Conservation (phyloP, 73 alveolate species). For the Stentor coeruleus region DNA sequence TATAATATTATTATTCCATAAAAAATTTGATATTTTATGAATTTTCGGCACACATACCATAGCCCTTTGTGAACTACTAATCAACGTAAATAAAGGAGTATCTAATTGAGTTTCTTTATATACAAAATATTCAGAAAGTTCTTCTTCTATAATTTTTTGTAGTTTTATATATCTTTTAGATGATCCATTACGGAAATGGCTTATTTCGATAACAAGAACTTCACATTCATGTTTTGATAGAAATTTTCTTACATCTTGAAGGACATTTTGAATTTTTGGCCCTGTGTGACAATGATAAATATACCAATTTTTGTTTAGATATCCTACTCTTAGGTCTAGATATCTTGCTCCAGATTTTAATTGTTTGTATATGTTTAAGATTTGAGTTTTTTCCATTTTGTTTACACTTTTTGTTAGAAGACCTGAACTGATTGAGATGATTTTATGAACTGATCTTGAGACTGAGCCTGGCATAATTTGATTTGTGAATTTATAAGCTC, state of each 20-base stretch:
- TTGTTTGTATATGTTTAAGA: background rate
- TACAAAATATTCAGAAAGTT: no score
- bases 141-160: background rate
- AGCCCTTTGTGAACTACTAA: background rate
- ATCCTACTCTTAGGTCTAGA: constrained; percentile 22
- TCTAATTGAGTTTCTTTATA: background rate
- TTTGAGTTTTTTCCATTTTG: background rate
- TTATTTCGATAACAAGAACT: background rate
- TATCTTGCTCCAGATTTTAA: background rate
- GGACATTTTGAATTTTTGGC: background rate
- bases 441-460: background rate
- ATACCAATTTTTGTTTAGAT: background rate
- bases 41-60: background rate
- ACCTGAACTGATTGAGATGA: background rate
- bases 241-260: background rate
- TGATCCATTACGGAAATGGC: background rate
- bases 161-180: background rate
- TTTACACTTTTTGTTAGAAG: background rate
- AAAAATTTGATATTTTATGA: no score
- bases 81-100: background rate
- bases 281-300: constrained; percentile 13
- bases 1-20: background rate
- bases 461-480: background rate
- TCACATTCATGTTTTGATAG: background rate
- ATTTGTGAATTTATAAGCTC: constrained; percentile 3